phyloP scores from a whole-genome alignment of 2,329 filamentous ascomycete genomes.

The Zymoseptoria pseudotritici region DNA sequence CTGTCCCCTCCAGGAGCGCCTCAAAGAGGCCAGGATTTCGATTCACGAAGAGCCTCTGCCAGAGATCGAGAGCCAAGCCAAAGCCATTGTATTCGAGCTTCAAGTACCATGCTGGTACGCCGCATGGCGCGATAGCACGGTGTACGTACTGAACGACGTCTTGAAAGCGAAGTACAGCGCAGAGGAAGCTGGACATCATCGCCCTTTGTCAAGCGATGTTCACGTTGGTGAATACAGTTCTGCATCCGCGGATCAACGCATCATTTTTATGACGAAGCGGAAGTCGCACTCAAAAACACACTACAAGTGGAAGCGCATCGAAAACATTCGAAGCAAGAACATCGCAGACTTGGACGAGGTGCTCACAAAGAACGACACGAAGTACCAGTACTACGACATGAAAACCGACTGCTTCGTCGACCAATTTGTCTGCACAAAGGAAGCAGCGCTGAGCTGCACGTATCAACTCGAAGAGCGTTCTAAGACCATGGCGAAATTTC shows the following conservation, averaged over 20 bases:
- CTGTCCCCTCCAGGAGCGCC: constrained; percentile 34
- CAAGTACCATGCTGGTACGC: constrained; percentile 36
- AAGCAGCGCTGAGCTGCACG: not conserved
- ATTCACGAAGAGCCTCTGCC: constrained; percentile 47
- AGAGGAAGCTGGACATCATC: not conserved
- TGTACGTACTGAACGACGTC: not conserved
- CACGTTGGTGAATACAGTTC: not conserved
- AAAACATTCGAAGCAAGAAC: constrained; percentile 33
- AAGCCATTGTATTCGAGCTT: constrained; percentile 47
- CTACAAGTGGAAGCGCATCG: constrained; percentile 30
- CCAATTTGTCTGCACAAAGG: not conserved
- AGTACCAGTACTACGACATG: constrained; percentile 43
- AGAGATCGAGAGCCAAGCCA: constrained; percentile 25
- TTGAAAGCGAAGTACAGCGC: not conserved
- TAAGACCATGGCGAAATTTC: not conserved
- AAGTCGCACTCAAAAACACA: constrained; percentile 45
- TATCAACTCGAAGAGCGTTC: not conserved
- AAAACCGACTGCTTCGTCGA: not conserved
- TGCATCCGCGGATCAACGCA: not conserved
- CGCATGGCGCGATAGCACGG: constrained; percentile 40
- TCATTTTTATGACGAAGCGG: constrained; percentile 38
- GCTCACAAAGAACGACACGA: constrained; percentile 41
- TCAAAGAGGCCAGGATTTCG: constrained; percentile 28
- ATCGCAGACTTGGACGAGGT: constrained; percentile 30
- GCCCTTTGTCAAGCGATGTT: not conserved